Evolutionary conservation across 169 alveolate genomes (phyloP).

Genomic region (Theileria sp.): DNA sequence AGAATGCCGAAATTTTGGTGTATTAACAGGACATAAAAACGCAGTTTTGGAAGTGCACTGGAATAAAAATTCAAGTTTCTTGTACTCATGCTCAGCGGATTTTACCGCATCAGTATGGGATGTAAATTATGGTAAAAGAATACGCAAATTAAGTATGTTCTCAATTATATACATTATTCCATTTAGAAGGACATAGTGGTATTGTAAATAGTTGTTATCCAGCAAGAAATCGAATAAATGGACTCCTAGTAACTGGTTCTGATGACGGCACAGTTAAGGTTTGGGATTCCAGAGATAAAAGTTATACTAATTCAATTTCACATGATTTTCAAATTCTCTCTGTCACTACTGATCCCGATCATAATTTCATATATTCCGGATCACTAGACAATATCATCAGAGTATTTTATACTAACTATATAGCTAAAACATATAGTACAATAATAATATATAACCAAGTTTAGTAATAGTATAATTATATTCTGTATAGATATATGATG

Average conservation of each 20-base stretch:
- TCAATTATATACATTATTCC: background rate
- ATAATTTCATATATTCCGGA: slow-evolving; percentile 73
- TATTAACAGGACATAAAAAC: slow-evolving; percentile 81
- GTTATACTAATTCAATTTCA: slow-evolving; percentile 61
- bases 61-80: slow-evolving; percentile 63
- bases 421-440: too few relatives aligned
- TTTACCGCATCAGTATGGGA: slow-evolving; percentile 81
- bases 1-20: slow-evolving; percentile 79
- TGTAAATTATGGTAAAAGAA: slow-evolving; percentile 70
- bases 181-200: slow-evolving; percentile 60
- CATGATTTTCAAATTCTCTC: slow-evolving; percentile 77
- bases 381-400: slow-evolving; percentile 78
- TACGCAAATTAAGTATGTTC: slow-evolving; percentile 69
- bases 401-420: slow-evolving; percentile 30
- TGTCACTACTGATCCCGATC: slow-evolving; percentile 74
- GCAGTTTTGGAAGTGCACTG: slow-evolving; percentile 84
- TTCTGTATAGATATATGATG: slow-evolving; percentile 68
- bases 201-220: slow-evolving; percentile 65
- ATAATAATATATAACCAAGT: background rate
- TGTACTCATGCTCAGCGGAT: slow-evolving; percentile 85
- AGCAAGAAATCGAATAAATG: slow-evolving; percentile 33
- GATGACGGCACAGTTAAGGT: slow-evolving; percentile 82
- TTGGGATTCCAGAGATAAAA: slow-evolving; percentile 78
- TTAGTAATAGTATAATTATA: background rate
- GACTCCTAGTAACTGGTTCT: slow-evolving; percentile 72